These are phyloP conservation scores for Aspergillus alliaceus DNA, from an alignment of 2,329 filamentous ascomycete species.

Conservation along the genomic window DNA sequence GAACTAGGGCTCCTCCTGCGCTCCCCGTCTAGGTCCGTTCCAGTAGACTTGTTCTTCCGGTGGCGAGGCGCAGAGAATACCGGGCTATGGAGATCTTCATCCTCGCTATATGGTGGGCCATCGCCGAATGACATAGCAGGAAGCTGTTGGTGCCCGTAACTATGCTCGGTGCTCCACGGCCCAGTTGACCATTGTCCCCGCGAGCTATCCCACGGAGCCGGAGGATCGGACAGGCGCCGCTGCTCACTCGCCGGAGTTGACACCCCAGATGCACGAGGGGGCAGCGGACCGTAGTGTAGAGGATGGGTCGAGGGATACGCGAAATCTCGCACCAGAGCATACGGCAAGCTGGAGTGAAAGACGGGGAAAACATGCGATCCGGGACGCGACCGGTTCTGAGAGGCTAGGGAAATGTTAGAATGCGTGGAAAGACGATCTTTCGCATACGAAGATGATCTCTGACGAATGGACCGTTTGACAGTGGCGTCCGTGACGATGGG, in stretches of 20 bases:
- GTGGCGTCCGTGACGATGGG: slow-evolving; percentile 53
- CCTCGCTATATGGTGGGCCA: slow-evolving; percentile 90
- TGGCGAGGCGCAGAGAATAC: slow-evolving; percentile 80
- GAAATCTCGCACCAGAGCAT: slow-evolving; percentile 93
- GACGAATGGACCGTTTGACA: slow-evolving; percentile 59
- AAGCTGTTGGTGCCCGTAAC: slow-evolving; percentile 67
- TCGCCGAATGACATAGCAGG: slow-evolving; percentile 82
- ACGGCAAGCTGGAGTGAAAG: slow-evolving; percentile 81
- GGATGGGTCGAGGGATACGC: slow-evolving; percentile 82
- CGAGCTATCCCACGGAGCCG: slow-evolving; percentile 71
- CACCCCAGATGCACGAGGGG: slow-evolving; percentile 68
- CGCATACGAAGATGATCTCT: slow-evolving; percentile 73
- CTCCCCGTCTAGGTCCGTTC: slow-evolving; percentile 38
- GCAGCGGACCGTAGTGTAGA: slow-evolving; percentile 90
- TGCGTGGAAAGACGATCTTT: slow-evolving; percentile 83
- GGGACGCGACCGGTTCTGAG: slow-evolving; percentile 67
- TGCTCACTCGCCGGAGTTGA: slow-evolving; percentile 84
- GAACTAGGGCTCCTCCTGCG: slow-evolving; percentile 50
- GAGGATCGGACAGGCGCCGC: slow-evolving; percentile 76
- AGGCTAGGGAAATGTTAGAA: slow-evolving; percentile 65
- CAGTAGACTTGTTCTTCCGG: slow-evolving; percentile 76
- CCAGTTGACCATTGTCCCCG: slow-evolving; percentile 57
- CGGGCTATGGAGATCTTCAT: slow-evolving; percentile 90
- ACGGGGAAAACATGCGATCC: slow-evolving; percentile 78
- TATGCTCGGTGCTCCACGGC: slow-evolving; percentile 48